phyloP scores from a whole-genome alignment of 345 rosid genomes.

The Citrus sp. region DNA sequence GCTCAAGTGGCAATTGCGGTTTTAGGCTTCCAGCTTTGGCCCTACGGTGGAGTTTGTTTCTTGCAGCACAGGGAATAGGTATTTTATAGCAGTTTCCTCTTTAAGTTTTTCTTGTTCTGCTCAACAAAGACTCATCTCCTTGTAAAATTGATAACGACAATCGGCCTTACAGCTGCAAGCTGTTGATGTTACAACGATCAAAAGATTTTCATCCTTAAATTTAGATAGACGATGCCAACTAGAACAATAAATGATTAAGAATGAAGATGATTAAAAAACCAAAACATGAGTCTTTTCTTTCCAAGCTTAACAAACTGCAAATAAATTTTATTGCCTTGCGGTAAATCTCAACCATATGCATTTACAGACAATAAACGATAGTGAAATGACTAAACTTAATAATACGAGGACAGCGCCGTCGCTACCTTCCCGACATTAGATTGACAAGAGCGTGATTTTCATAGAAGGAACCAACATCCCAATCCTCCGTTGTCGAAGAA shows the following conservation, averaged over 20 bases:
- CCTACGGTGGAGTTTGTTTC: no score
- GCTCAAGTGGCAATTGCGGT: not conserved
- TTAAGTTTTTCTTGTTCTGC: no score
- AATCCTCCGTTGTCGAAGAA: constrained; percentile 75
- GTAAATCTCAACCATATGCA: not conserved
- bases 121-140: no score
- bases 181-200: no score
- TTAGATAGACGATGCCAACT: not conserved
- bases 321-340: not conserved
- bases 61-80: no score
- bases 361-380: not conserved
- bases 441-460: constrained; percentile 66
- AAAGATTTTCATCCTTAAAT: no score
- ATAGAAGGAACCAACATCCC: constrained; percentile 70
- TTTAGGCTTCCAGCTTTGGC: not conserved
- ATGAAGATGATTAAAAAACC: not conserved
- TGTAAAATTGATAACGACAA: no score
- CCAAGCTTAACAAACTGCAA: not conserved
- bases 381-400: no score
- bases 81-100: no score
- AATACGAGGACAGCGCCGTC: not conserved
- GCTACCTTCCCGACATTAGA: constrained; percentile 81
- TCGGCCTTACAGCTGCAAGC: no score
- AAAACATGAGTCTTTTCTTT: not conserved
- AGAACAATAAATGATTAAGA: not conserved